Conservation (phyloP, 2,329 filamentous ascomycete genomes). For the Neofusicoccum parvum region DNA sequence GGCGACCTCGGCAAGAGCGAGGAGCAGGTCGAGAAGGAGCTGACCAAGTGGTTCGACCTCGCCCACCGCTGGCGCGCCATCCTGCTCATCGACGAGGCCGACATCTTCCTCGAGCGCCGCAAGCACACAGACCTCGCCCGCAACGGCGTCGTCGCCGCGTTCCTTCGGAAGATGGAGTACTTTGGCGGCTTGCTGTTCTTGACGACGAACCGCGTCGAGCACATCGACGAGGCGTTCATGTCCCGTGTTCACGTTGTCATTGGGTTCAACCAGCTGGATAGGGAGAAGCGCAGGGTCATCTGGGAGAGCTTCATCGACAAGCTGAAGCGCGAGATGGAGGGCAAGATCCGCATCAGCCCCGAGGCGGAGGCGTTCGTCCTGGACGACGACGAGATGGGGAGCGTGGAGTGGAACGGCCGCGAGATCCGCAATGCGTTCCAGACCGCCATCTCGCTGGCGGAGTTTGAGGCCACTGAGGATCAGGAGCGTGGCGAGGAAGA, state of each 20-base stretch:
- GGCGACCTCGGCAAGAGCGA: conserved; percentile 23
- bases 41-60: conserved; percentile 23
- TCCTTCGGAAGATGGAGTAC: conserved; percentile 22
- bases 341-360: neutral
- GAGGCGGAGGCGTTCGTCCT: neutral
- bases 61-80: conserved; percentile 21
- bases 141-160: conserved; percentile 46
- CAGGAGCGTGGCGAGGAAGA: neutral
- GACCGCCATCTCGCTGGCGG: conserved; percentile 27
- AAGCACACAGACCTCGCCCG: conserved; percentile 50
- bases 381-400: neutral
- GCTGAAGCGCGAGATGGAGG: conserved; percentile 3
- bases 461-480: conserved; percentile 19
- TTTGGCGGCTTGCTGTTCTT: conserved; percentile 35
- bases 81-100: conserved; percentile 23
- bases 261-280: conserved; percentile 24
- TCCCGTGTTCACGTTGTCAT: conserved; percentile 21
- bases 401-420: conserved; percentile 25
- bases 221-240: conserved; percentile 29
- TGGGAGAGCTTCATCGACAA: conserved; percentile 16
- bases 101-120: conserved; percentile 54
- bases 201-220: conserved; percentile 38
- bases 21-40: conserved; percentile 23
- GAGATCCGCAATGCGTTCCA: conserved; percentile 30
- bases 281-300: neutral